phyloP scores from a whole-genome alignment of 768 basidiomycete species.

The Sarcodon sp. region DNA sequence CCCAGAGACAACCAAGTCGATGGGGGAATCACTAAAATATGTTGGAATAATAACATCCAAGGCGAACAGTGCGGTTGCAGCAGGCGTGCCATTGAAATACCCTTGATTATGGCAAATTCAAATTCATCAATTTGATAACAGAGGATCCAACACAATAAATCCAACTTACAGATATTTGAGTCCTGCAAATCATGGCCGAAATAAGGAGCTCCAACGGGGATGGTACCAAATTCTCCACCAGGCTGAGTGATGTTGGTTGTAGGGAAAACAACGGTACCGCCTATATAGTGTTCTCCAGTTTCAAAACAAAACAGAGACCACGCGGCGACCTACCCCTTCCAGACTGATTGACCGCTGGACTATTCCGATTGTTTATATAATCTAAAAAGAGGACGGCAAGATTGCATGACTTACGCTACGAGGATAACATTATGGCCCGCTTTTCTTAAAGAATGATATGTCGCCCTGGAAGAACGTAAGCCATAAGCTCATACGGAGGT shows the following conservation, averaged over 20 bases:
- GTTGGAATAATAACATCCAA: conserved; percentile 16
- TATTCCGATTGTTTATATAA: background rate
- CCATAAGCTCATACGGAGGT: background rate
- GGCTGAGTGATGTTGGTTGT: conserved; percentile 16
- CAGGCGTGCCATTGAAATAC: conserved; percentile 21
- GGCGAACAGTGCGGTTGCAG: conserved; percentile 16
- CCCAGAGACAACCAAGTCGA: conserved; percentile 18
- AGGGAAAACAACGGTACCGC: conserved; percentile 17
- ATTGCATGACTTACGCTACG: conserved; percentile 13
- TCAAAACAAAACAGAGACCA: no score
- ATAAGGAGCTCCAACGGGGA: conserved; percentile 17
- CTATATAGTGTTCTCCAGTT: background rate
- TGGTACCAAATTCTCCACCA: conserved; percentile 17
- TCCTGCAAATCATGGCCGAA: conserved; percentile 15
- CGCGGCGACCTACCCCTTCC: conserved; percentile 5
- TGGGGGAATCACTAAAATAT: conserved; percentile 11
- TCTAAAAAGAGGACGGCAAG: no score
- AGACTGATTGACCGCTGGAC: conserved; percentile 19
- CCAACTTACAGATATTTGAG: conserved; percentile 13
- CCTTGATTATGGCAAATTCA: conserved; percentile 5
- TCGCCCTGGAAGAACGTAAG: conserved; percentile 10
- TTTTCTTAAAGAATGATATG: conserved; percentile 13
- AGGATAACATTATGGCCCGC: conserved; percentile 18
- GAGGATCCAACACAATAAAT: background rate
- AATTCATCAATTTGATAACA: background rate